Conservation (phyloP, 2,329 filamentous ascomycete species). For the Furcasterigmium furcatum region DNA sequence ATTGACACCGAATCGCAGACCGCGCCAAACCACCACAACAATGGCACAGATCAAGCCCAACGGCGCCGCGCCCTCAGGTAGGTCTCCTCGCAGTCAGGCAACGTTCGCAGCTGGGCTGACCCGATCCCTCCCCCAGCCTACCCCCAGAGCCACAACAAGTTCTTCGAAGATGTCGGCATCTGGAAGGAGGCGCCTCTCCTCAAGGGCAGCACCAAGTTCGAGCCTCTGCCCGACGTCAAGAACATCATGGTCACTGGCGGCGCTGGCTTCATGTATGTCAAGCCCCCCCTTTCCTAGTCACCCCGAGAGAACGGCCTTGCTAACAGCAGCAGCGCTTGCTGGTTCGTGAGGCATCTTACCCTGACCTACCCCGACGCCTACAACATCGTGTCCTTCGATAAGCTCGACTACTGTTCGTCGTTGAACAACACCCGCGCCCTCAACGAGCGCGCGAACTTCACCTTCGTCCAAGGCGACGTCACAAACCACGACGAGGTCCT, state of each 20-base stretch:
- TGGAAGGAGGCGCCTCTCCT: conserved; percentile 72
- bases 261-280: conserved; percentile 77
- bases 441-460: conserved; percentile 67
- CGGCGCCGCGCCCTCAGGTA: background rate
- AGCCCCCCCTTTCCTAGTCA: conserved; percentile 1
- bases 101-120: no score
- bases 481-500: conserved; percentile 68
- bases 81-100: background rate
- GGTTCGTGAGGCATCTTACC: conserved; percentile 76
- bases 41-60: conserved; percentile 2
- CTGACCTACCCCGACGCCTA: conserved; percentile 71
- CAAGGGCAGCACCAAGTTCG: conserved; percentile 66
- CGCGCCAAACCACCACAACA: background rate
- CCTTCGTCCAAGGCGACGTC: conserved; percentile 77
- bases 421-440: conserved; percentile 75
- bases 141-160: conserved; percentile 29
- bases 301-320: conserved; percentile 12
- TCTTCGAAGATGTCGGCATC: conserved; percentile 58
- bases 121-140: conserved; percentile 8
- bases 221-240: conserved; percentile 64
- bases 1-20: background rate
- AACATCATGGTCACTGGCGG: conserved; percentile 85
- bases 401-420: conserved; percentile 78
- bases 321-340: conserved; percentile 60
- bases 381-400: conserved; percentile 80